phyloP scores from a whole-genome alignment of 352 stramenopile genomes.

The Pythium utonaiense region DNA sequence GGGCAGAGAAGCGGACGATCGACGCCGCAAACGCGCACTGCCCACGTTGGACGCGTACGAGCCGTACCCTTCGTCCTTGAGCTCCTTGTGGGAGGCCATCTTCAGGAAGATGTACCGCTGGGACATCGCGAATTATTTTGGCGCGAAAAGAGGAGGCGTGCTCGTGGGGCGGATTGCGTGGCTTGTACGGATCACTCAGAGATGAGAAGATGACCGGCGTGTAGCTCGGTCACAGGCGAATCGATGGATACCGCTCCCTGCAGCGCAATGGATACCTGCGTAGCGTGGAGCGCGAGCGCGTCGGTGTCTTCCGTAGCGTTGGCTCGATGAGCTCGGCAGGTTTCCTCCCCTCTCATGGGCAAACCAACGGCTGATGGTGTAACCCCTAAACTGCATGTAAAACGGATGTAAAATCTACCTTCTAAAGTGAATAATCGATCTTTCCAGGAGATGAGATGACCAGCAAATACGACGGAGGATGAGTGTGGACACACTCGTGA shows the following conservation, averaged over 20 bases:
- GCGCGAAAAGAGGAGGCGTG: not conserved
- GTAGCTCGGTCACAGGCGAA: not conserved
- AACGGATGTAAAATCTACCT: not conserved
- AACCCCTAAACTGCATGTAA: not conserved
- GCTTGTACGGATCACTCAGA: not conserved
- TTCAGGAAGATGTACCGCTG: slow-evolving; percentile 44
- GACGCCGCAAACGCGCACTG: slow-evolving; percentile 9
- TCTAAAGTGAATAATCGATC: not conserved
- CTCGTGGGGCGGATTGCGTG: not conserved
- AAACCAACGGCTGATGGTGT: not conserved
- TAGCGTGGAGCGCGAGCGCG: not conserved
- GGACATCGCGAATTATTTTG: slow-evolving; percentile 24
- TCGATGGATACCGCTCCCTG: not conserved
- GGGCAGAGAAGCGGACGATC: slow-evolving; percentile 25
- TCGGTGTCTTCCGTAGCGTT: not conserved
- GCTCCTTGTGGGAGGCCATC: slow-evolving; percentile 39
- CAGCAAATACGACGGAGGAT: not conserved
- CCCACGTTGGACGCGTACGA: slow-evolving; percentile 10
- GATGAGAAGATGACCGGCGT: not conserved
- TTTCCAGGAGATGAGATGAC: not conserved
- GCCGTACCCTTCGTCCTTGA: slow-evolving; percentile 27
- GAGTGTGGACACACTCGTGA: not conserved
- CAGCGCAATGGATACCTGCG: not conserved
- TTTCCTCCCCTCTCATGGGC: not conserved
- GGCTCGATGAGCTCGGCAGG: not conserved